These are phyloP conservation scores for Kazachstania sp. DNA, from an alignment of 1,139 yeast species.

Conservation along the genomic window DNA sequence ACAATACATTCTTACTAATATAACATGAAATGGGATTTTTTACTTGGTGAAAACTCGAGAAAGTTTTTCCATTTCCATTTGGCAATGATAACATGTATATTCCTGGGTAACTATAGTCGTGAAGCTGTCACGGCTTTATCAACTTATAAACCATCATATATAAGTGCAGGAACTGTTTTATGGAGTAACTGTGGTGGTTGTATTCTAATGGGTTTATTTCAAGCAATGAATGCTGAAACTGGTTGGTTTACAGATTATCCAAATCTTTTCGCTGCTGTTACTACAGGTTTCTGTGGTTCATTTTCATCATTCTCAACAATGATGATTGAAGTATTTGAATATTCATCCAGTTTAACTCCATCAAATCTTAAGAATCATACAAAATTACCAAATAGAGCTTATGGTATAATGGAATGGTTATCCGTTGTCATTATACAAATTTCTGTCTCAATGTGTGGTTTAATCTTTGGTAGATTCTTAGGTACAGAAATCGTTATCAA, in stretches of 20 bases:
- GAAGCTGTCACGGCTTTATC: conserved; percentile 25
- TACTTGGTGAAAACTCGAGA: background rate
- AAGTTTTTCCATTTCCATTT: conserved; percentile 5
- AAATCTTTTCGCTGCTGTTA: conserved; percentile 48
- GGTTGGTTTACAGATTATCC: conserved; percentile 18
- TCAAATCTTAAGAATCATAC: conserved; percentile 37
- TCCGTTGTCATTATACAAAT: conserved; percentile 31
- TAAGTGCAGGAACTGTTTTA: conserved; percentile 46
- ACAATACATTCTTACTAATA: background rate
- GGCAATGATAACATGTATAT: conserved; percentile 20
- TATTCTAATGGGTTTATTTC: conserved; percentile 51
- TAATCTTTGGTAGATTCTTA: conserved; percentile 38
- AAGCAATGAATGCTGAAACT: conserved; percentile 15
- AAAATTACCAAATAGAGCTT: conserved; percentile 57
- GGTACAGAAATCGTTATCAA: conserved; percentile 17
- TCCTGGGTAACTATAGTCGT: conserved; percentile 31
- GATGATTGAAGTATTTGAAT: conserved; percentile 50
- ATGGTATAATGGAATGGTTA: conserved; percentile 64
- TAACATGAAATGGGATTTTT: background rate
- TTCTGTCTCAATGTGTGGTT: conserved; percentile 37
- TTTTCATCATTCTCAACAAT: conserved; percentile 75
- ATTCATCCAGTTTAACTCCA: conserved; percentile 34
- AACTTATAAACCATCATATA: conserved; percentile 32
- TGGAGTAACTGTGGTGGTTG: conserved; percentile 87
- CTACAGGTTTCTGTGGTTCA: conserved; percentile 85